Conservation (phyloP, 2,329 filamentous ascomycete species). For the Meredithiella fracta region DNA sequence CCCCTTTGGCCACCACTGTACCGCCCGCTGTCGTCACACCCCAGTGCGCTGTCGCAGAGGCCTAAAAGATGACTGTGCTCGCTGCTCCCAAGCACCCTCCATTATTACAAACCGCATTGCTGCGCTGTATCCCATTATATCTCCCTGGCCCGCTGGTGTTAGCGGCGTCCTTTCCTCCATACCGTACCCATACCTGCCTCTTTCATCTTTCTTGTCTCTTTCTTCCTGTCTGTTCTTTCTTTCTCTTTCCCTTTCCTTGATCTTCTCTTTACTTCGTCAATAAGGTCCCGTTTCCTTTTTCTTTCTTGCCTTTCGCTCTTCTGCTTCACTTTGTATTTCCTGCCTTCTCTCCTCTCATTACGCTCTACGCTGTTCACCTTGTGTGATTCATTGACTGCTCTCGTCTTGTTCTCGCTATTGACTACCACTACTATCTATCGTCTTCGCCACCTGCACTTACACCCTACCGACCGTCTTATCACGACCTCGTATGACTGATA, state of each 20-base stretch:
- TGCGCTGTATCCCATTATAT: not conserved
- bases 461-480: not conserved
- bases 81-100: not conserved
- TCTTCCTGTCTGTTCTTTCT: constrained; percentile 12
- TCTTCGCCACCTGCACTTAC: not conserved
- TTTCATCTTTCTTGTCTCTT: constrained; percentile 16
- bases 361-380: constrained; percentile 16
- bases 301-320: constrained; percentile 13
- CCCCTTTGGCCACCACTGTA: not conserved
- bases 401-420: constrained; percentile 21
- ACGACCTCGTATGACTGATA: not conserved
- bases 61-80: not conserved
- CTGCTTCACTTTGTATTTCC: constrained; percentile 14
- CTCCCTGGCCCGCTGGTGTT: not conserved
- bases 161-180: constrained; percentile 15
- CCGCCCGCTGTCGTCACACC: not conserved
- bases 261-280: constrained; percentile 17
- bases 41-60: not conserved
- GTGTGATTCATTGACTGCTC: constrained; percentile 19
- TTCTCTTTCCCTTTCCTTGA: constrained; percentile 7
- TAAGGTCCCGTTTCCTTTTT: constrained; percentile 12
- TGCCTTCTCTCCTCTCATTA: constrained; percentile 16
- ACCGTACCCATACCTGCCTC: constrained; percentile 7
- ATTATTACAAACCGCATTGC: constrained; percentile 1
- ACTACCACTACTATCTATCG: constrained; percentile 5